Evolutionary conservation across 306 rosid species (phyloP).

Genomic region (Alnus glutinosa): DNA sequence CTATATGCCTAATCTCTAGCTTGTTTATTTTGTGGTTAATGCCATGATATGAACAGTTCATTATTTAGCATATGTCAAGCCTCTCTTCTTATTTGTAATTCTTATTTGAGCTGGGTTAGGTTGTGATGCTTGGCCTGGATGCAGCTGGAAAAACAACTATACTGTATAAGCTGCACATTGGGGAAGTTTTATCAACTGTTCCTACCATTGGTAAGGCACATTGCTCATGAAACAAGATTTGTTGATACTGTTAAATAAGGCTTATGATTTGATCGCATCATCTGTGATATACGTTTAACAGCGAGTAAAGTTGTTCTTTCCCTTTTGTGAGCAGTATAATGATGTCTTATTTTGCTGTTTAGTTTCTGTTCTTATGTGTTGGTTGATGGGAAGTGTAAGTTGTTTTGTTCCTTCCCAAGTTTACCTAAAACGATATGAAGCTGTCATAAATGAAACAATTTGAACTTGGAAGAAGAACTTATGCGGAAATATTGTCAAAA

Average conservation of each 20-base stretch:
- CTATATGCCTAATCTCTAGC: not conserved
- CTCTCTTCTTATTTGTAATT: not conserved
- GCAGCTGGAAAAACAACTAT: conserved; percentile 73
- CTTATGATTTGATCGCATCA: not conserved
- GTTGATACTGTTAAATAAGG: not conserved
- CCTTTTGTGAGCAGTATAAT: not conserved
- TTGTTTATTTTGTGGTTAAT: conserved; percentile 3
- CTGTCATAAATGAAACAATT: not conserved
- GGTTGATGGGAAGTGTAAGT: not conserved
- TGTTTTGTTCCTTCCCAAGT: no score
- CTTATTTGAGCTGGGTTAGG: conserved; percentile 42
- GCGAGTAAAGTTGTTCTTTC: not conserved
- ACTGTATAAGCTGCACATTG: conserved; percentile 64
- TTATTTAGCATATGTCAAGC: not conserved
- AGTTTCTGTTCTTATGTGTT: not conserved
- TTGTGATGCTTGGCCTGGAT: conserved; percentile 70
- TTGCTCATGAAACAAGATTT: not conserved
- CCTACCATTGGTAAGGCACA: conserved; percentile 61
- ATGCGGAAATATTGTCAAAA: not conserved
- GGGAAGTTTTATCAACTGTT: conserved; percentile 65
- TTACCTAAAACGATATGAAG: not conserved
- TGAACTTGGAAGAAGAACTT: not conserved
- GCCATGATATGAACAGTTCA: not conserved
- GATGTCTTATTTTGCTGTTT: not conserved
- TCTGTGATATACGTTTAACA: not conserved